Evolutionary conservation across 169 alveolate genomes (phyloP).

Genomic region (Plasmodium fragile): DNA sequence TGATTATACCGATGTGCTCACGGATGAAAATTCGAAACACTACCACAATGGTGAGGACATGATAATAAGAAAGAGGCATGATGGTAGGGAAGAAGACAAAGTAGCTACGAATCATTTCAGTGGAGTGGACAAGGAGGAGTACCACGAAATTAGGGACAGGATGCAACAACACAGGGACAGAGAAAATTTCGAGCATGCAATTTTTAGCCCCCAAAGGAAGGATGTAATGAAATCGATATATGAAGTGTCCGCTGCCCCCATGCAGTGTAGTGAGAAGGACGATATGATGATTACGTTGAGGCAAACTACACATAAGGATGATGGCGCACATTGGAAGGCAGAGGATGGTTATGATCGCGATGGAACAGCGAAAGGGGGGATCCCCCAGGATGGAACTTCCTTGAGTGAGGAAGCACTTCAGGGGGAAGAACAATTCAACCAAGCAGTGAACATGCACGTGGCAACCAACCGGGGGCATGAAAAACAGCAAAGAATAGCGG

Average conservation of each 20-base stretch:
- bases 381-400: background rate
- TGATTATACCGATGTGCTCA: background rate
- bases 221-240: background rate
- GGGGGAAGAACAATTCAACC: background rate
- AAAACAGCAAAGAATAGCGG: background rate
- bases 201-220: background rate
- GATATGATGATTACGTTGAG: background rate
- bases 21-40: background rate
- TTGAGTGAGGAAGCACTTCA: background rate
- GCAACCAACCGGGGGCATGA: background rate
- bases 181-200: background rate
- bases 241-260: background rate
- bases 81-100: background rate
- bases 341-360: background rate
- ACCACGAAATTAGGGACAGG: background rate
- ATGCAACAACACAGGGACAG: background rate
- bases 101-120: too few species aligned
- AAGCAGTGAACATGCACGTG: background rate
- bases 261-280: background rate
- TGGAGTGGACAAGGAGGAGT: background rate
- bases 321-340: background rate
- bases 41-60: background rate
- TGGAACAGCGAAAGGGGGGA: background rate
- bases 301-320: background rate
- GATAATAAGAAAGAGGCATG: background rate